Percentiles rank a stretch among this genome's conserved stretches.
phyloP scores from a whole-genome alignment of 306 rosid species.

The Myrica gale region DNA sequence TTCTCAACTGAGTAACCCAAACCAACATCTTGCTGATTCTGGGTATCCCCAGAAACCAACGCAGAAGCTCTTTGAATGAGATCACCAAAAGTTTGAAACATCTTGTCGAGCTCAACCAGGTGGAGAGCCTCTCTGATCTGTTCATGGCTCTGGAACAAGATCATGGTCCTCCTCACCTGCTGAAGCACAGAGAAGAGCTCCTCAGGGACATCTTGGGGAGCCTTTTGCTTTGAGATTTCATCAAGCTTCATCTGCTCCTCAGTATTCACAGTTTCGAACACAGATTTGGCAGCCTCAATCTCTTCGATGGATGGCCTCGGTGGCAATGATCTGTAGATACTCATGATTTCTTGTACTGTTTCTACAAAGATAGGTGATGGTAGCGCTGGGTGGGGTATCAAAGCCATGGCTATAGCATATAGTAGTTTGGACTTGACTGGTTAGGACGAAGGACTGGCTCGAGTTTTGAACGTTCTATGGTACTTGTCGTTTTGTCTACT shows the following conservation, averaged over 20 bases:
- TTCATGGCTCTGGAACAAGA: conserved; percentile 51
- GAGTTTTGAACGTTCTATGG: too few relatives aligned
- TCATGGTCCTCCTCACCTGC: conserved; percentile 63
- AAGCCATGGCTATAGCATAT: too few relatives aligned
- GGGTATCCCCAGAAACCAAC: conserved; percentile 20
- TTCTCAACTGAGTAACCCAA: conserved; percentile 10
- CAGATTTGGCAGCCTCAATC: conserved; percentile 63
- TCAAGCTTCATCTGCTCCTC: conserved; percentile 66
- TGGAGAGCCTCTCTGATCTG: conserved; percentile 66
- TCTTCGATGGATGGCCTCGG: conserved; percentile 64
- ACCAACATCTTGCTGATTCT: not conserved
- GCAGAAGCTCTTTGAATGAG: conserved; percentile 73
- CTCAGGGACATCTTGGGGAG: conserved; percentile 48
- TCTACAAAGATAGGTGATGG: not conserved
- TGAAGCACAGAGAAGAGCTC: conserved; percentile 68
- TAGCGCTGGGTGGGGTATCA: too few relatives aligned
- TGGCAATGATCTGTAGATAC: conserved; percentile 71
- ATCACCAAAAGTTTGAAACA: conserved; percentile 58
- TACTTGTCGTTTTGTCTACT: too few relatives aligned
- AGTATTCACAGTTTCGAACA: conserved; percentile 56
- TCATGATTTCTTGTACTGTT: conserved; percentile 73
- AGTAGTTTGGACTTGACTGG: too few relatives aligned
- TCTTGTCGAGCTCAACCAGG: conserved; percentile 65
- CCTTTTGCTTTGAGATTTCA: conserved; percentile 50
- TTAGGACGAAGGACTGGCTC: too few relatives aligned